Percentiles rank a stretch among this genome's conserved stretches.
Conservation (phyloP, 768 basidiomycete species). For the Pholiota microspora region DNA sequence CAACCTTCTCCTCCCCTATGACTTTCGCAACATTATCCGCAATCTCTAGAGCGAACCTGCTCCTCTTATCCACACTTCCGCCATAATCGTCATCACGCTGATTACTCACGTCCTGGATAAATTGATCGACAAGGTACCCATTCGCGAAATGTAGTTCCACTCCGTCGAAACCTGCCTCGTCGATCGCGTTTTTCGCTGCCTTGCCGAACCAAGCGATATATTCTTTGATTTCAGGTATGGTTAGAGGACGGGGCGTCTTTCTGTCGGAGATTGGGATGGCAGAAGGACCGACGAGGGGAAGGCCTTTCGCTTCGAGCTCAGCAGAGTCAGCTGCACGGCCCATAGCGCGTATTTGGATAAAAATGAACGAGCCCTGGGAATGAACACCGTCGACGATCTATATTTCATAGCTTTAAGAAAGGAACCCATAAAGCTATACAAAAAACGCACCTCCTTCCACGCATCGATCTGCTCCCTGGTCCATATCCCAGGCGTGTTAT, state of each 20-base stretch:
- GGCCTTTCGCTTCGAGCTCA: slow-evolving; percentile 26
- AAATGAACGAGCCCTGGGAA: slow-evolving; percentile 41
- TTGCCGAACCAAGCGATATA: slow-evolving; percentile 48
- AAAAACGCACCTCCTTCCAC: slow-evolving; percentile 50
- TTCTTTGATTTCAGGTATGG: slow-evolving; percentile 46
- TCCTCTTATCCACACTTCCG: slow-evolving; percentile 59
- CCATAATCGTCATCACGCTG: slow-evolving; percentile 65
- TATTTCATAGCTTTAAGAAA: neutral
- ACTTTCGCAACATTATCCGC: slow-evolving; percentile 47
- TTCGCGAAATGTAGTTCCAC: slow-evolving; percentile 47
- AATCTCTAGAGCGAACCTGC: slow-evolving; percentile 55
- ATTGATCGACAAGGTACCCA: slow-evolving; percentile 57
- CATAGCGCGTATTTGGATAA: slow-evolving; percentile 56
- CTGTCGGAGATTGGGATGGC: slow-evolving; percentile 22
- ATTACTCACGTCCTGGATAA: slow-evolving; percentile 57
- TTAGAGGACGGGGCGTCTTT: slow-evolving; percentile 39
- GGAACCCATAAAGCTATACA: neutral
- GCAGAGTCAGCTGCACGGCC: slow-evolving; percentile 39
- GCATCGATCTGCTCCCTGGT: slow-evolving; percentile 53
- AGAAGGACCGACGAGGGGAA: slow-evolving; percentile 33
- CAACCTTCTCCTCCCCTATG: slow-evolving; percentile 53
- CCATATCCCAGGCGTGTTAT: slow-evolving; percentile 62
- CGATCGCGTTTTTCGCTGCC: slow-evolving; percentile 55
- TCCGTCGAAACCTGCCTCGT: slow-evolving; percentile 67
- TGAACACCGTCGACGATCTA: slow-evolving; percentile 49